Percentiles rank a stretch among this genome's conserved stretches.
Evolutionary conservation across 139 green algal genomes (phyloP).

Genomic region (Volvox reticuliferus): DNA sequence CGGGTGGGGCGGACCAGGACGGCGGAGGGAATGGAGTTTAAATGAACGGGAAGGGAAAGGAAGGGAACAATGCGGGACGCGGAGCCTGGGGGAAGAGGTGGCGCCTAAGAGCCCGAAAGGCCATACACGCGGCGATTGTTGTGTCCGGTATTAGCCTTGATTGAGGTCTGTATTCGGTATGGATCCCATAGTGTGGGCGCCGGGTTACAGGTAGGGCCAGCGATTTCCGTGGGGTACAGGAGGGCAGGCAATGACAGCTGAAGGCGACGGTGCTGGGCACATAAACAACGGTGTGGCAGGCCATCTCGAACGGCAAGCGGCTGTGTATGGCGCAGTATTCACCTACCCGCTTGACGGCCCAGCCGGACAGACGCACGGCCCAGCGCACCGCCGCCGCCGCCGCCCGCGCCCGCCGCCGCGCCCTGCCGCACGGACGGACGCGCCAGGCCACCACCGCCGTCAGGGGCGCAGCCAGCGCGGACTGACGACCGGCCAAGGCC

Average conservation of each 20-base stretch:
- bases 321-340: too few species aligned
- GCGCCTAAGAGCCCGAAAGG: too few species aligned
- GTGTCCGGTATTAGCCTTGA: too few species aligned
- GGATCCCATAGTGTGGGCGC: too few species aligned
- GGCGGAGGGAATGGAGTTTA: not conserved
- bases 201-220: too few species aligned
- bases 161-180: too few species aligned
- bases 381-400: not conserved
- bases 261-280: too few species aligned
- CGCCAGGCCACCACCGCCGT: not conserved
- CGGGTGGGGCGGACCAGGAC: not conserved
- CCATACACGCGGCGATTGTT: too few species aligned
- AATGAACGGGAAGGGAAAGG: not conserved
- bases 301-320: too few species aligned
- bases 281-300: too few species aligned
- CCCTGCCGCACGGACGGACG: slow-evolving; percentile 3
- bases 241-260: too few species aligned
- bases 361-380: not conserved
- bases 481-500: not conserved
- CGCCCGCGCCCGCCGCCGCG: not conserved
- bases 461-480: not conserved
- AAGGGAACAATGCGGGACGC: not conserved
- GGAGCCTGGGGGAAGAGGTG: not conserved
- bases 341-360: not conserved
- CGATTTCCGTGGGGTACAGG: too few species aligned